These are phyloP conservation scores for Coemansia sp. DNA, from an alignment of 192 early-diverging fungal genomes.

Conservation along the genomic window DNA sequence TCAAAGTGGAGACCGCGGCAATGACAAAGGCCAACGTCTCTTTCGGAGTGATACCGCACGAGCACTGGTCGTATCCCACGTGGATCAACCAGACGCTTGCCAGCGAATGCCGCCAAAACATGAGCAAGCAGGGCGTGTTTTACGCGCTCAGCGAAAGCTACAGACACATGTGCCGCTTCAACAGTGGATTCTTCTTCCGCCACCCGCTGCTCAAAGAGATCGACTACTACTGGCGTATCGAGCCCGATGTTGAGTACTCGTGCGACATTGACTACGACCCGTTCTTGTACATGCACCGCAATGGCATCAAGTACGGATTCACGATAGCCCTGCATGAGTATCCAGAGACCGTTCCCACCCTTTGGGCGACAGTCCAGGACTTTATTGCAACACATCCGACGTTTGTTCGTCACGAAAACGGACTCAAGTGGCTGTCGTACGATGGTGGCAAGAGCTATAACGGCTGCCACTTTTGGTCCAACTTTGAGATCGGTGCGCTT, in stretches of 20 bases:
- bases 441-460: conserved; percentile 61
- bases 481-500: conserved; percentile 83
- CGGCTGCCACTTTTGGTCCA: conserved; percentile 86
- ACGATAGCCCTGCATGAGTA: conserved; percentile 75
- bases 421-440: conserved; percentile 57
- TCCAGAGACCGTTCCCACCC: conserved; percentile 64
- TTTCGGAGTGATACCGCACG: conserved; percentile 65
- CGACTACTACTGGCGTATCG: conserved; percentile 89
- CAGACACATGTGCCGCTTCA: conserved; percentile 78
- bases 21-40: conserved; percentile 61
- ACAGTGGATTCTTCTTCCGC: conserved; percentile 76
- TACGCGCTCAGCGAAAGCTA: conserved; percentile 71
- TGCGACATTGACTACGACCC: conserved; percentile 86
- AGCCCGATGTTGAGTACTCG: conserved; percentile 77
- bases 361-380: conserved; percentile 66
- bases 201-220: conserved; percentile 68
- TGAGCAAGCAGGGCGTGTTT: conserved; percentile 56
- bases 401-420: conserved; percentile 52
- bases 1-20: conserved; percentile 57
- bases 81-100: conserved; percentile 74
- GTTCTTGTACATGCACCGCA: conserved; percentile 74
- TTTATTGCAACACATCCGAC: conserved; percentile 56
- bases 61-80: conserved; percentile 78
- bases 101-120: conserved; percentile 51
- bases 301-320: conserved; percentile 81